phyloP scores from a whole-genome alignment of 148 eudicot species.

The Suaeda aralocaspica region DNA sequence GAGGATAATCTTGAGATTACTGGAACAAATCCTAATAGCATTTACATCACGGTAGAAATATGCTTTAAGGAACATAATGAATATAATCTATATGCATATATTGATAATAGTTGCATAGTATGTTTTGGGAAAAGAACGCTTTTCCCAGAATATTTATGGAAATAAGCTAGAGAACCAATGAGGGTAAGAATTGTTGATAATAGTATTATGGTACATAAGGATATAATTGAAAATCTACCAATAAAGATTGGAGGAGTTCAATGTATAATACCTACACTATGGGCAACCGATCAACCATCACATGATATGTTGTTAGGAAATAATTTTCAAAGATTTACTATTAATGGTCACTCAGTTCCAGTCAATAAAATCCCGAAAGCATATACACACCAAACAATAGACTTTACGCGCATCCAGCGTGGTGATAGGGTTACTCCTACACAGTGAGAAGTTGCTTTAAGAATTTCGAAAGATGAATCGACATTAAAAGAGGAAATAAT shows the following conservation, averaged over 20 bases:
- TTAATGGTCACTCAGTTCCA: not conserved
- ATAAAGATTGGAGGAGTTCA: not conserved
- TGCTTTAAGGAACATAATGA: not conserved
- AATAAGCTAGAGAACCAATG: not conserved
- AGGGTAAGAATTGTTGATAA: not conserved
- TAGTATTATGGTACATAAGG: not conserved
- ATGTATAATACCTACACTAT: not conserved
- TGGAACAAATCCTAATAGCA: too few species aligned
- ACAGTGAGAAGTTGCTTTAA: not conserved
- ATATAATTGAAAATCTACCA: not conserved
- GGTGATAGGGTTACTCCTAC: not conserved
- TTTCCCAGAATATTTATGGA: not conserved
- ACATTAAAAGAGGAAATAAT: too few species aligned
- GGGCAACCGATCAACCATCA: not conserved
- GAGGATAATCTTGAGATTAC: not conserved
- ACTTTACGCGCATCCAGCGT: not conserved
- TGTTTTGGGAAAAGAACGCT: not conserved
- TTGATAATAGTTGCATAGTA: not conserved
- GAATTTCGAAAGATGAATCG: too few species aligned
- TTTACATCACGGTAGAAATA: too few species aligned
- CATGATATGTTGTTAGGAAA: conserved; percentile 2
- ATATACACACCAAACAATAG: not conserved
- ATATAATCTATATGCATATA: not conserved
- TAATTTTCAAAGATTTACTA: conserved; percentile 9
- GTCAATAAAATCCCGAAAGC: not conserved